Evolutionary conservation across 1,139 yeast genomes (phyloP).

Genomic region (Entelexis paramagnoliae): DNA sequence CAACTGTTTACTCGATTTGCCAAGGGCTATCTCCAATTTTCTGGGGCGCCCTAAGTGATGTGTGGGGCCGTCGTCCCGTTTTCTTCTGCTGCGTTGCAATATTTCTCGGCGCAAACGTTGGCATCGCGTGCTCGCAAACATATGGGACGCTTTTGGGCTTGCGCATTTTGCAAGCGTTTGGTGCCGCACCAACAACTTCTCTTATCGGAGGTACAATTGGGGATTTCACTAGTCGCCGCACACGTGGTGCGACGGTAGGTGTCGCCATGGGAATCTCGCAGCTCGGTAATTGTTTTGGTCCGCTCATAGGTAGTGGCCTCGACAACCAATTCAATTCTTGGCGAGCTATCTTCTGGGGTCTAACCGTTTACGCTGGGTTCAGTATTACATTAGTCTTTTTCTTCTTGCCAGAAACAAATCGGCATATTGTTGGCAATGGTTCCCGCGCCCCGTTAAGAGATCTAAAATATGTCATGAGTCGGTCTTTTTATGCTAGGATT

Average conservation of each 20-base stretch:
- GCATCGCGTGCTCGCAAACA: slow-evolving; percentile 47
- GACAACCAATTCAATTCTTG: slow-evolving; percentile 48
- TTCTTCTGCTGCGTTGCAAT: slow-evolving; percentile 43
- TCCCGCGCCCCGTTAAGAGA: slow-evolving; percentile 24
- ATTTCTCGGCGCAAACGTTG: slow-evolving; percentile 49
- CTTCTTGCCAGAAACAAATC: slow-evolving; percentile 59
- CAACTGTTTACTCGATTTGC: slow-evolving; percentile 58
- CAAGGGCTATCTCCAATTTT: slow-evolving; percentile 65
- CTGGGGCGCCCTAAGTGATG: slow-evolving; percentile 56
- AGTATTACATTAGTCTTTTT: slow-evolving; percentile 27
- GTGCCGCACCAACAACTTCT: slow-evolving; percentile 61
- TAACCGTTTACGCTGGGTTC: slow-evolving; percentile 41
- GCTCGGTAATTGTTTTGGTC: slow-evolving; percentile 67
- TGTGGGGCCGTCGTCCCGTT: slow-evolving; percentile 59
- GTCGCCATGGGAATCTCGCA: slow-evolving; percentile 51
- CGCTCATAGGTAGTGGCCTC: slow-evolving; percentile 60
- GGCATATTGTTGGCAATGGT: slow-evolving; percentile 60
- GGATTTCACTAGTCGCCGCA: slow-evolving; percentile 50
- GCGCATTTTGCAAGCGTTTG: slow-evolving; percentile 59
- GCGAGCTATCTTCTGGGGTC: slow-evolving; percentile 69
- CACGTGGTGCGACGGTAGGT: slow-evolving; percentile 59
- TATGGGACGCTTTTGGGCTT: slow-evolving; percentile 47
- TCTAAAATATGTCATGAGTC: slow-evolving; percentile 10
- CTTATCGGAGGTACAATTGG: slow-evolving; percentile 57
- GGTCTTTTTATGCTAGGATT: slow-evolving; percentile 19